Evolutionary conservation across 1,284 basidiomycete genomes (phyloP).

Genomic region (Sporisorium reilianum): DNA sequence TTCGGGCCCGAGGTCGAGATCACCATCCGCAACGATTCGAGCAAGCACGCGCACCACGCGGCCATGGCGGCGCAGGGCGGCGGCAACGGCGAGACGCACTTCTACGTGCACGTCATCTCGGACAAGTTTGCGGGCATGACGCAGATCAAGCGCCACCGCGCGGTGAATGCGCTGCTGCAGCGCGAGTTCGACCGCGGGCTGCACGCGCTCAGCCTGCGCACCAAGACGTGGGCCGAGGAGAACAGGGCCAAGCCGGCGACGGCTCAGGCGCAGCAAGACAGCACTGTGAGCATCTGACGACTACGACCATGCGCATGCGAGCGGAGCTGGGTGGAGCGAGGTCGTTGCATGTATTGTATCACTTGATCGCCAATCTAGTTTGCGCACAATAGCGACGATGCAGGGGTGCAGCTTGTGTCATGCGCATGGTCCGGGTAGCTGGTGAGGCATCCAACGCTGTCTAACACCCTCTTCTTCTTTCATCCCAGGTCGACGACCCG

Average conservation of each 20-base stretch:
- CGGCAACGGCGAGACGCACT: slow-evolving; percentile 67
- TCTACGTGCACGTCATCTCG: slow-evolving; percentile 66
- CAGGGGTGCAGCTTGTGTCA: not conserved
- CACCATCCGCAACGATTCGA: slow-evolving; percentile 60
- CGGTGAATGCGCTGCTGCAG: slow-evolving; percentile 59
- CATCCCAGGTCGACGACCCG: slow-evolving; percentile 17
- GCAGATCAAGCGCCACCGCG: slow-evolving; percentile 64
- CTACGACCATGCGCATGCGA: not conserved
- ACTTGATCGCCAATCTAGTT: no score
- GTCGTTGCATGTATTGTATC: not conserved
- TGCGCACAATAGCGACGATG: no score
- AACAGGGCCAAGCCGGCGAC: slow-evolving; percentile 13
- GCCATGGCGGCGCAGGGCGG: slow-evolving; percentile 68
- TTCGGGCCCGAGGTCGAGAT: slow-evolving; percentile 50
- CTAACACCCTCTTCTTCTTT: not conserved
- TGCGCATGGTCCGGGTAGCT: slow-evolving; percentile 2
- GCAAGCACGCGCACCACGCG: slow-evolving; percentile 67
- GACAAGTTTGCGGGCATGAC: slow-evolving; percentile 63
- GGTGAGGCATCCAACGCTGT: not conserved
- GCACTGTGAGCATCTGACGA: slow-evolving; percentile 34
- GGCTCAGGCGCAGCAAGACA: slow-evolving; percentile 2
- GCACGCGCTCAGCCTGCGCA: slow-evolving; percentile 63
- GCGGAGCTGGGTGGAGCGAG: no score
- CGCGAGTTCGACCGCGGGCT: slow-evolving; percentile 63
- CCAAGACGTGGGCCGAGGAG: slow-evolving; percentile 64